These are phyloP conservation scores for Candida pseudoglaebosa DNA, from an alignment of 805 yeast genomes.

Conservation along the genomic window DNA sequence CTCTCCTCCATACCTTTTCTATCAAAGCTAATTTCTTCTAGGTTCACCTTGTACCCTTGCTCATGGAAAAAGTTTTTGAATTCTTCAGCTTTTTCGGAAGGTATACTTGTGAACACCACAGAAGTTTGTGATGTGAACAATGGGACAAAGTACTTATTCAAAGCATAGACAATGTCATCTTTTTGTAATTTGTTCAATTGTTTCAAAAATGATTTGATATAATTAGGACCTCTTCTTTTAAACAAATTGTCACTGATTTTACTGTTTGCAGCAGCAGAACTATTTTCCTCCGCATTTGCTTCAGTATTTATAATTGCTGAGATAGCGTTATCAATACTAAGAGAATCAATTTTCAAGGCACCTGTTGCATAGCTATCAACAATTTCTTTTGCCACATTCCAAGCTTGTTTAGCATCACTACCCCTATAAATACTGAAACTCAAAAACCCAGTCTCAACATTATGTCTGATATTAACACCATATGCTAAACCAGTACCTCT, in stretches of 20 bases:
- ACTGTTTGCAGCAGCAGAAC: slow-evolving; percentile 57
- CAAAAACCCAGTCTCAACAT: slow-evolving; percentile 64
- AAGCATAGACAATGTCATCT: slow-evolving; percentile 46
- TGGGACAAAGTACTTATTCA: slow-evolving; percentile 59
- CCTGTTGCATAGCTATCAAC: slow-evolving; percentile 61
- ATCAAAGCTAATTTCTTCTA: slow-evolving; percentile 48
- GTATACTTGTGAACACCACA: slow-evolving; percentile 65
- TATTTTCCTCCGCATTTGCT: slow-evolving; percentile 66
- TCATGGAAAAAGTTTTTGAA: slow-evolving; percentile 44
- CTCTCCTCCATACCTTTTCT: slow-evolving; percentile 22
- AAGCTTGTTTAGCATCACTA: slow-evolving; percentile 70
- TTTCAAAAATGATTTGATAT: slow-evolving; percentile 49
- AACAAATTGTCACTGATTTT: slow-evolving; percentile 66
- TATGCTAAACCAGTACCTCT: slow-evolving; percentile 94
- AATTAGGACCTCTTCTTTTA: slow-evolving; percentile 67
- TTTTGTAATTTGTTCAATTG: slow-evolving; percentile 50
- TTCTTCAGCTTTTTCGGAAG: slow-evolving; percentile 55
- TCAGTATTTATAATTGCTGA: slow-evolving; percentile 69
- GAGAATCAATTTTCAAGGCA: slow-evolving; percentile 47
- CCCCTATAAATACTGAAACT: slow-evolving; percentile 74
- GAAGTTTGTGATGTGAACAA: slow-evolving; percentile 58
- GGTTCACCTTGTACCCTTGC: slow-evolving; percentile 57
- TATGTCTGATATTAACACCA: slow-evolving; percentile 65
- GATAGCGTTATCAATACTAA: slow-evolving; percentile 66
- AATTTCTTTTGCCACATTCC: slow-evolving; percentile 59